Percentiles rank a stretch among this genome's conserved stretches.
Conservation (phyloP, 108 stramenopile species). For the Bacterosira constricta region DNA sequence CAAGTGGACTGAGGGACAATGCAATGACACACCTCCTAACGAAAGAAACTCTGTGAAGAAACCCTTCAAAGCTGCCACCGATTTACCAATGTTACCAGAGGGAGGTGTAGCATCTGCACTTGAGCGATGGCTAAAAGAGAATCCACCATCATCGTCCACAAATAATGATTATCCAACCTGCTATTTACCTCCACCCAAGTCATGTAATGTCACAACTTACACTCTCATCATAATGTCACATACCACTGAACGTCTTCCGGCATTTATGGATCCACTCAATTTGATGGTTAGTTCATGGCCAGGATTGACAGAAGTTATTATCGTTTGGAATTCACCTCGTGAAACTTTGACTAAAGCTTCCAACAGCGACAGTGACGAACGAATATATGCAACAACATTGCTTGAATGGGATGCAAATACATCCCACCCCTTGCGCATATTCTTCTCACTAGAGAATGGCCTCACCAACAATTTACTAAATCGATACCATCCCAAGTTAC, state of each 20-base stretch:
- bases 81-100: slow-evolving; percentile 43
- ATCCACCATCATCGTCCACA: neutral
- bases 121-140: slow-evolving; percentile 28
- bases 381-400: slow-evolving; percentile 47
- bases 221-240: slow-evolving; percentile 56
- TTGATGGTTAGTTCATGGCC: slow-evolving; percentile 48
- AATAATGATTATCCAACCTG: slow-evolving; percentile 40
- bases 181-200: slow-evolving; percentile 47
- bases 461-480: slow-evolving; percentile 84
- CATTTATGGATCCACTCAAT: slow-evolving; percentile 39
- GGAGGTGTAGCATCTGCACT: slow-evolving; percentile 47
- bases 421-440: slow-evolving; percentile 65
- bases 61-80: slow-evolving; percentile 25
- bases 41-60: slow-evolving; percentile 34
- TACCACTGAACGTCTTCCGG: slow-evolving; percentile 51
- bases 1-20: slow-evolving; percentile 33
- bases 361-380: slow-evolving; percentile 14
- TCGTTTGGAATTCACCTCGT: slow-evolving; percentile 87
- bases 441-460: slow-evolving; percentile 78
- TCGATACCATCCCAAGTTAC: slow-evolving; percentile 81
- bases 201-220: slow-evolving; percentile 46
- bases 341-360: slow-evolving; percentile 40
- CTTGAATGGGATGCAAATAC: slow-evolving; percentile 56
- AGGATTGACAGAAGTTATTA: slow-evolving; percentile 64
- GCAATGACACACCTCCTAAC: slow-evolving; percentile 19